Evolutionary conservation across 257 asterid genomes (phyloP), one percentile per base, ranked within the genome.

Genomic region (Mitragyna speciosa): DNA sequence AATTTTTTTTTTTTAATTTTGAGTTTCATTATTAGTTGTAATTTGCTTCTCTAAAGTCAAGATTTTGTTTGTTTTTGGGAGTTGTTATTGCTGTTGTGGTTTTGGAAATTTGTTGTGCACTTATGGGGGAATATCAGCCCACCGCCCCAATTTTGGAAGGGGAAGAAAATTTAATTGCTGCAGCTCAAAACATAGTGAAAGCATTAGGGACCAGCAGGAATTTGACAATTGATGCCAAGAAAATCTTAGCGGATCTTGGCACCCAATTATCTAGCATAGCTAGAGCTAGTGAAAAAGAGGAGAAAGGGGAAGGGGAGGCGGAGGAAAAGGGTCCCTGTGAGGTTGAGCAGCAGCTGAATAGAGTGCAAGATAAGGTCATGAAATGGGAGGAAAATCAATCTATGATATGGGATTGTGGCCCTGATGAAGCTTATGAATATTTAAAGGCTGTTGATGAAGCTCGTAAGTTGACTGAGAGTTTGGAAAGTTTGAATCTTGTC

Each of bases 341-440:
- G 86, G 83, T 90, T 64, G 96, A 91, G 79, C 80, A 78, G 81
- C 93, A 86, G 86, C 89, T 95, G 5, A 86, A 86, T 78, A 48
- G 30, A 80, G 84, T 92, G 81, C 92, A 90, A 17, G 87, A 84
- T 45, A 95, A 85, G 84, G 78, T 95, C 73, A 87, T 90, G 93
- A 82, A 71, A 51, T 92, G 98, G 98, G 98, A 95, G 82, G 88
- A 84, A 43, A 89, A 82, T 12, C 88, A 88, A 80, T 85, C 94
- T 24, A 87, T 89, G 90, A 90, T 95, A 76, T 93, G 96, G 97
- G 99, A 95, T 81, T 88, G 85, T 82, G 94, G 96, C 56, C 88
- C 90, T 15, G 93, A 88, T 31, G 99, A 91, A 79, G 93, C 87
- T 26, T 77, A 84, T 71, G 92, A 90, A 47, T 95, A 92, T 83